These are phyloP conservation scores for Leishmania turanica DNA, from an alignment of 208 protist species.

Conservation along the genomic window DNA sequence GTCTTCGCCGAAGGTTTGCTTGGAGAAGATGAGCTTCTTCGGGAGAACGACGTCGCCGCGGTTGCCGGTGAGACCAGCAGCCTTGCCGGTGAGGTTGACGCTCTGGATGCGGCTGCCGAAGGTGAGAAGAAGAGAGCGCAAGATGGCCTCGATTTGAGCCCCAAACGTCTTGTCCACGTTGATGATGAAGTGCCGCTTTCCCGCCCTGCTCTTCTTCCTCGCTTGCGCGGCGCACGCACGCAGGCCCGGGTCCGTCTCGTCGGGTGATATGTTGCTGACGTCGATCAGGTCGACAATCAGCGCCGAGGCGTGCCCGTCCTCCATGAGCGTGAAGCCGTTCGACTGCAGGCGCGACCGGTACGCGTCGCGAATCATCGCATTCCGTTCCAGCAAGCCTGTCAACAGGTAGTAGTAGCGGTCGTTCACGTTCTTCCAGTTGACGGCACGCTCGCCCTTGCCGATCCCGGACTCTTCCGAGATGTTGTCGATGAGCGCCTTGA, in stretches of 20 bases:
- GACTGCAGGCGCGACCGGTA: conserved; percentile 59
- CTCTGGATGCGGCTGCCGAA: conserved; percentile 79
- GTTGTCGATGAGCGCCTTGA: conserved; percentile 50
- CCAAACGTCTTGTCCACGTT: conserved; percentile 91
- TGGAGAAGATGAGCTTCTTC: conserved; percentile 80
- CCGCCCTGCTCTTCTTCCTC: conserved; percentile 1
- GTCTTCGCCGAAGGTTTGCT: conserved; percentile 83
- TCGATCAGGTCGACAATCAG: conserved; percentile 82
- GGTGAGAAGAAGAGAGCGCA: conserved; percentile 66
- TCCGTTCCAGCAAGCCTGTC: conserved; percentile 57
- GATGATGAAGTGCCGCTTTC: conserved; percentile 68
- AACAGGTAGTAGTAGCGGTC: conserved; percentile 82
- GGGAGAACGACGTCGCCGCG: conserved; percentile 84
- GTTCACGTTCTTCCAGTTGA: conserved; percentile 58
- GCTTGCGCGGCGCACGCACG: conserved; percentile 27
- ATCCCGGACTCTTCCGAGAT: conserved; percentile 21
- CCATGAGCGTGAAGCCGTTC: conserved; percentile 75
- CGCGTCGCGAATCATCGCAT: conserved; percentile 49
- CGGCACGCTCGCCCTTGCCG: conserved; percentile 25
- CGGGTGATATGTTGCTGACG: conserved; percentile 42
- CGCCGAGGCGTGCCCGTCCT: conserved; percentile 65
- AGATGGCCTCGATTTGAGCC: conserved; percentile 72
- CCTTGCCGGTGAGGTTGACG: conserved; percentile 80
- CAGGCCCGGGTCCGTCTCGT: conserved; percentile 54
- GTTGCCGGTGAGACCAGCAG: conserved; percentile 62